These are phyloP conservation scores for Backusella sp. DNA, from an alignment of 192 early-diverging fungal genomes.

Conservation along the genomic window DNA sequence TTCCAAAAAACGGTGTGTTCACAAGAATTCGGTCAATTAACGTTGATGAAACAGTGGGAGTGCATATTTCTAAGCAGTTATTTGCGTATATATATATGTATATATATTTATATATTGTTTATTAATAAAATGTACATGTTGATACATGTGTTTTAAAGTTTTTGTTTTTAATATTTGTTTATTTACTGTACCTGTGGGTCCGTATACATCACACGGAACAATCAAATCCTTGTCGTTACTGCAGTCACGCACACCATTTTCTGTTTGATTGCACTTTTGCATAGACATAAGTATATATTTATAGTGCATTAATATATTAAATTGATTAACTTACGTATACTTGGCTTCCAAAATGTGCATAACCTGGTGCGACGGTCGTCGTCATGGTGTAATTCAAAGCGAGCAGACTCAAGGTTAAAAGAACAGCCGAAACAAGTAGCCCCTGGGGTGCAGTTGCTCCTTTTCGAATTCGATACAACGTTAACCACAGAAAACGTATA, in stretches of 20 bases:
- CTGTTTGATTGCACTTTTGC: slow-evolving; percentile 53
- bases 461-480: slow-evolving; percentile 46
- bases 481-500: slow-evolving; percentile 56
- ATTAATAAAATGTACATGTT: not conserved
- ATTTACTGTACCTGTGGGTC: slow-evolving; percentile 40
- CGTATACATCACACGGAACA: slow-evolving; percentile 54
- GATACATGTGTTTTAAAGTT: not conserved
- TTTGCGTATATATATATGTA: not conserved
- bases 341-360: slow-evolving; percentile 63
- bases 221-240: slow-evolving; percentile 47
- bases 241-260: slow-evolving; percentile 39
- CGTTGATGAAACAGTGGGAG: slow-evolving; percentile 53
- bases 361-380: slow-evolving; percentile 57
- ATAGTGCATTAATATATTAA: not conserved
- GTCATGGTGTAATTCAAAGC: slow-evolving; percentile 56
- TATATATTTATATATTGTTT: not conserved
- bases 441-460: slow-evolving; percentile 57
- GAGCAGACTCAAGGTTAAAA: slow-evolving; percentile 51
- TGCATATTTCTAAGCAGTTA: slow-evolving; percentile 46
- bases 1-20: slow-evolving; percentile 53
- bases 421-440: slow-evolving; percentile 48
- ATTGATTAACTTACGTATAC: slow-evolving; percentile 44
- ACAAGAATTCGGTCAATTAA: slow-evolving; percentile 45
- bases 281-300: not conserved
- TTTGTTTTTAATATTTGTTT: not conserved